These are phyloP conservation scores for Serendipita indica DNA, from an alignment of 768 basidiomycete genomes.

Conservation along the genomic window DNA sequence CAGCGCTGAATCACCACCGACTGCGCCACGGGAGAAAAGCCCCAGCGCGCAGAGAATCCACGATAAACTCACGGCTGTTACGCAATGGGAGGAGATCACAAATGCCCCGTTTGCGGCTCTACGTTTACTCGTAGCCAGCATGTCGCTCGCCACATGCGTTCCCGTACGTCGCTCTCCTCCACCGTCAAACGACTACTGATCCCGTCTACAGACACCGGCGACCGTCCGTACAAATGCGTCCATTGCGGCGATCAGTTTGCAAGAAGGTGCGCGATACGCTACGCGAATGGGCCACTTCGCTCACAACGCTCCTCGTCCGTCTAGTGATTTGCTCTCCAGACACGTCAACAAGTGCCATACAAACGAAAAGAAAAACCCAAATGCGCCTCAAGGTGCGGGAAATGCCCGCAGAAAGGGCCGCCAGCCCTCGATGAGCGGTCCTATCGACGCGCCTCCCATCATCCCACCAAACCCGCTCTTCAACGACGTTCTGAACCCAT, in stretches of 20 bases:
- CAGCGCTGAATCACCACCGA: no score
- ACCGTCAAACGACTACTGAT: constrained; percentile 12
- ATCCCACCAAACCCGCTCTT: no score
- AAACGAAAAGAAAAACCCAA: constrained; percentile 37
- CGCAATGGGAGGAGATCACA: constrained; percentile 80
- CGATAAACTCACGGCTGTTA: no score
- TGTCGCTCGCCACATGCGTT: constrained; percentile 8
- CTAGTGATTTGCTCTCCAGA: constrained; percentile 68
- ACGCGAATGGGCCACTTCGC: background rate
- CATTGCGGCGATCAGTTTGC: constrained; percentile 85
- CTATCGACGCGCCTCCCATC: no score
- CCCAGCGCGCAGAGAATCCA: no score
- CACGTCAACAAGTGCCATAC: constrained; percentile 84
- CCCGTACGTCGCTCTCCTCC: constrained; percentile 16
- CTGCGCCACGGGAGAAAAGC: no score
- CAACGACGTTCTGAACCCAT: background rate
- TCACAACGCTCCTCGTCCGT: background rate
- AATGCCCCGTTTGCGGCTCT: constrained; percentile 36
- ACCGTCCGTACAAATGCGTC: constrained; percentile 79
- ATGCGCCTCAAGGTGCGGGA: background rate
- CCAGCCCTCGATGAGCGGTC: background rate
- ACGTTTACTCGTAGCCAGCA: constrained; percentile 9
- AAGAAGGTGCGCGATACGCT: constrained; percentile 39
- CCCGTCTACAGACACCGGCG: constrained; percentile 54
- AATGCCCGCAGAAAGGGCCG: background rate